phyloP scores from a whole-genome alignment of 2,329 filamentous ascomycete genomes.

The Diaporthe vaccinii region DNA sequence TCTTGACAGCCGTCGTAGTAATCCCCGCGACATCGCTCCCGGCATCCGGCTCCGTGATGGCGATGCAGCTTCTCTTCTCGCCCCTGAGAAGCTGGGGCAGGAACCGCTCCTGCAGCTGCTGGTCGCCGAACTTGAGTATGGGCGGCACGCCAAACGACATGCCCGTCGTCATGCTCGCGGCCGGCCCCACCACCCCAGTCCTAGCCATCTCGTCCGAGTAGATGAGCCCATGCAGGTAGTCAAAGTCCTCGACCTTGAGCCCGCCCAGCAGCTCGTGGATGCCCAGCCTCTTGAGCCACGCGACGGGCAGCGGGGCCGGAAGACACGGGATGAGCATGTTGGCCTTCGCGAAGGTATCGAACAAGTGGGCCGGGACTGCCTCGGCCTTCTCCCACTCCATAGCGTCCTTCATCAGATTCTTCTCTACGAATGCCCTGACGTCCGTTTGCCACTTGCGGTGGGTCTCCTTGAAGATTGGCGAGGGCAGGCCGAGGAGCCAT shows the following conservation, averaged over 20 bases:
- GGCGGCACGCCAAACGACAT: conserved; percentile 81
- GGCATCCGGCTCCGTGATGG: conserved; percentile 82
- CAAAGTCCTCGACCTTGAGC: conserved; percentile 79
- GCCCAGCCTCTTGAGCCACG: conserved; percentile 75
- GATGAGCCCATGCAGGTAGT: conserved; percentile 78
- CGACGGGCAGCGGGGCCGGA: conserved; percentile 76
- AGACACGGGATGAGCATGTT: conserved; percentile 80
- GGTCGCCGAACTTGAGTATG: conserved; percentile 76
- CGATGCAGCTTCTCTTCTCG: conserved; percentile 78
- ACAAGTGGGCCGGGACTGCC: conserved; percentile 74
- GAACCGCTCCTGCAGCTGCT: conserved; percentile 73
- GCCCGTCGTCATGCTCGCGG: conserved; percentile 76
- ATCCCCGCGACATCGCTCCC: conserved; percentile 83
- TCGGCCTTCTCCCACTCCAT: conserved; percentile 79
- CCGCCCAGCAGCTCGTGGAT: conserved; percentile 76
- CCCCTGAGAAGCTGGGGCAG: conserved; percentile 77
- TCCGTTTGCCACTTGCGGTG: conserved; percentile 77
- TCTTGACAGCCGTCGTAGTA: conserved; percentile 74
- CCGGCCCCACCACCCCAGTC: conserved; percentile 74
- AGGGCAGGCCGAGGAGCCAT: conserved; percentile 78
- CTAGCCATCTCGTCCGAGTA: conserved; percentile 79
- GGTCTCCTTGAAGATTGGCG: conserved; percentile 77
- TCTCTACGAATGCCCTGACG: conserved; percentile 74
- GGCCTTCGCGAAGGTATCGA: conserved; percentile 71
- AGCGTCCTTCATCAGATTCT: conserved; percentile 72